Conservation (phyloP, 768 basidiomycete species). For the Amanita jacksonii region DNA sequence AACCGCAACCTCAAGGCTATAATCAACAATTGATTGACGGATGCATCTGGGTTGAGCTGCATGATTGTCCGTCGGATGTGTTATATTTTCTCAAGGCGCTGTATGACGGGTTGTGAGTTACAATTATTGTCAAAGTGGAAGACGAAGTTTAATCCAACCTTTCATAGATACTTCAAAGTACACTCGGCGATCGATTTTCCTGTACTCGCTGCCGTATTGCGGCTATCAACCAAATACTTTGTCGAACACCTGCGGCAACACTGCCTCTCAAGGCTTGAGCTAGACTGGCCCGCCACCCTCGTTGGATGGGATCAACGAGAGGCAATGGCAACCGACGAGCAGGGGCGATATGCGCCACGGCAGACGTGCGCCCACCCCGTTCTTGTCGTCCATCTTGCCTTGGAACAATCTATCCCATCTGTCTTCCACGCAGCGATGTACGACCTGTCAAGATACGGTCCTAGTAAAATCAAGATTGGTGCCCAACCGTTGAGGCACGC, state of each 20-base stretch:
- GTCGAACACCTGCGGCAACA: constrained; percentile 55
- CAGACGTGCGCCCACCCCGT: constrained; percentile 57
- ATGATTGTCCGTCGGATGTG: constrained; percentile 60
- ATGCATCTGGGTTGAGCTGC: constrained; percentile 47
- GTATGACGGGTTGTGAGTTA: constrained; percentile 69
- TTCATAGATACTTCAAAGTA: constrained; percentile 46
- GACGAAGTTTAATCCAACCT: no score
- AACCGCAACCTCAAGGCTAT: constrained; percentile 18
- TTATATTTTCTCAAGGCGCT: constrained; percentile 57
- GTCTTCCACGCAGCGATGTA: constrained; percentile 67
- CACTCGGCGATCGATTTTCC: constrained; percentile 44
- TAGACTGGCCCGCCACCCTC: constrained; percentile 63
- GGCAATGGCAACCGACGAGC: constrained; percentile 36
- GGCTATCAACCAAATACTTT: constrained; percentile 69
- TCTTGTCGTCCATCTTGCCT: constrained; percentile 59
- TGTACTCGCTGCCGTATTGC: constrained; percentile 51
- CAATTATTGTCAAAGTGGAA: no score
- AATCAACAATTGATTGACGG: constrained; percentile 50
- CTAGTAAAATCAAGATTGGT: constrained; percentile 57
- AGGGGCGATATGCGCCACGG: constrained; percentile 49
- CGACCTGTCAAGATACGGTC: constrained; percentile 64
- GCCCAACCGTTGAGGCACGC: constrained; percentile 20
- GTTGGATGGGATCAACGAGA: constrained; percentile 64
- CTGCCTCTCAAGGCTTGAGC: constrained; percentile 47
- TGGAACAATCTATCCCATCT: constrained; percentile 47